Evolutionary conservation across 306 rosid genomes (phyloP), one percentile per base, ranked within the genome.

Genomic region (Abrus pulchellus): DNA sequence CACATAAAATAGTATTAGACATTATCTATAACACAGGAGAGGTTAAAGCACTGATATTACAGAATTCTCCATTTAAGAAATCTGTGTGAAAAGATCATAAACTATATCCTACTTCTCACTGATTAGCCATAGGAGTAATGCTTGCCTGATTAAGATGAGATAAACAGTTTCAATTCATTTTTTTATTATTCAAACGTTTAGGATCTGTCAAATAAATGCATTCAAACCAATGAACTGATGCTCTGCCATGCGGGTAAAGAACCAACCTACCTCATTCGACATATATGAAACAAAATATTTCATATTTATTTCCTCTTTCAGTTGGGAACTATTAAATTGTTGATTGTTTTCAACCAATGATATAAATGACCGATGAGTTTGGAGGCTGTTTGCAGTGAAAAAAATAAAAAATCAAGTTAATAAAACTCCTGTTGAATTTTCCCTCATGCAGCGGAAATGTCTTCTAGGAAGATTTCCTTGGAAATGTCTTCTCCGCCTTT

Each of bases 91-190:
- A 20, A 20, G 20, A 20, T 20, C 20, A 20, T 20, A 20, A 20
- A 20, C 20, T 20, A 20, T 20, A 20, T 20, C 20, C 20, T 20
- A 20, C 20, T 20, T 20, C 30, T n/a, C 57, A 14, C 44, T 80
- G 34, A 57, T 67, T 34, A 44, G 27, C 50, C 45, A n/a, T 40
- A 33, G 40, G 76, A 61, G n/a, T 30, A 56, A 29, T 82, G 63
- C 20, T 20, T 43, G 20, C 20, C 11, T 11, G 30, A 64, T 9
- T 45, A 48, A 75, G 4, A 34, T 6, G 33, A 53, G 60, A 67
- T 80, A 40, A 12, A 34, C 3, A 63, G 29, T 52, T 53, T 53
- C 50, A 12, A 8, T 33, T 62, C 27, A 6, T 28, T 63, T 36
- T 27, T 36, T 36, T 3, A 34, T 40, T 36, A 2, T 59, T 67